Evolutionary conservation across 331 rosid species (phyloP).

Genomic region (Pyracantha coccinea): DNA sequence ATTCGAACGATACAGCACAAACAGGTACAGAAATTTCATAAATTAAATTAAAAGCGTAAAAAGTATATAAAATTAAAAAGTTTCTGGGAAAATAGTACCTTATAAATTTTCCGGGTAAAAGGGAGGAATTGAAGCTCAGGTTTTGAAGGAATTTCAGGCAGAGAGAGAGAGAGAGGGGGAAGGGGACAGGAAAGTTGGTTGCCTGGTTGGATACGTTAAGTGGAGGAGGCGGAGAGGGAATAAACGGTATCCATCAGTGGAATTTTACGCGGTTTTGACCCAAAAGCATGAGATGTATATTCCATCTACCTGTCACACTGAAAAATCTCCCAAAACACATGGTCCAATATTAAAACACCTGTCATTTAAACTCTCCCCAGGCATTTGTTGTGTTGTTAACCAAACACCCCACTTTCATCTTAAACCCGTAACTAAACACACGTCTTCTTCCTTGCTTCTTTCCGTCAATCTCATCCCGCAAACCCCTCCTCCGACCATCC

Average conservation of each 20-base stretch:
- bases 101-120: neutral
- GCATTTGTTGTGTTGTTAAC: too few relatives aligned
- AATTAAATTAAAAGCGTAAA: neutral
- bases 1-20: neutral
- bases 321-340: too few relatives aligned
- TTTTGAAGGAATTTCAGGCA: neutral
- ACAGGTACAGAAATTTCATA: neutral
- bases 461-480: too few relatives aligned
- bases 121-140: neutral
- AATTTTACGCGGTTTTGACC: neutral
- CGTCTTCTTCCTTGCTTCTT: too few relatives aligned
- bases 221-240: neutral
- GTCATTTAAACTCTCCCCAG: too few relatives aligned
- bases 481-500: too few relatives aligned
- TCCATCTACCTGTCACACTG: too few relatives aligned
- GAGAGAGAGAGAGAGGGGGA: neutral
- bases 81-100: neutral
- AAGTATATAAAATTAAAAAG: neutral
- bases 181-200: neutral
- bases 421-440: too few relatives aligned
- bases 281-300: too few relatives aligned
- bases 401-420: too few relatives aligned
- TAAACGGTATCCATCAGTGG: neutral
- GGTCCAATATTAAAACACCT: too few relatives aligned
- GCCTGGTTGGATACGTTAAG: neutral